Conservation (phyloP, 805 yeast genomes). For the Ogataea saltuana region DNA sequence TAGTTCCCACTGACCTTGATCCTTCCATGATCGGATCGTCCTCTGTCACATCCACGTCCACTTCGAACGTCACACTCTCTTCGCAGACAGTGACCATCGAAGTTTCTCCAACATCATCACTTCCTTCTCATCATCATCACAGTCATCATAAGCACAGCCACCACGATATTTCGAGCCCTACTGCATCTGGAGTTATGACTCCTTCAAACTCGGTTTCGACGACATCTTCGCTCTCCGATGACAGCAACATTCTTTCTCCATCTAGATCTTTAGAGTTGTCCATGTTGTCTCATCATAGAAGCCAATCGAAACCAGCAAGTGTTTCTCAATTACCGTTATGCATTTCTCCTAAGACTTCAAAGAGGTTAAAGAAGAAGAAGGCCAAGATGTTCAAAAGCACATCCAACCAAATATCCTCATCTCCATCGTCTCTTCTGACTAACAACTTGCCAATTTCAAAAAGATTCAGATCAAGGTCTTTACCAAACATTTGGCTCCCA, state of each 20-base stretch:
- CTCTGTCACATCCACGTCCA: constrained; percentile 7
- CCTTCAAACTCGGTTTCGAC: constrained; percentile 7
- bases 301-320: background rate
- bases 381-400: constrained; percentile 19
- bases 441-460: constrained; percentile 24
- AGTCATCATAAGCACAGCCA: constrained; percentile 1
- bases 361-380: constrained; percentile 18
- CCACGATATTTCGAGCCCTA: constrained; percentile 7
- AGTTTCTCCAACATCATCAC: constrained; percentile 12
- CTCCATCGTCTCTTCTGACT: constrained; percentile 8
- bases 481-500: constrained; percentile 37
- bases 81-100: constrained; percentile 16
- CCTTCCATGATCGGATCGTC: constrained; percentile 23
- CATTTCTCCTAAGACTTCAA: constrained; percentile 17
- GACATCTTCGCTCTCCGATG: background rate
- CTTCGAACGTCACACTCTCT: constrained; percentile 18
- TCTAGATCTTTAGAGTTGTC: constrained; percentile 9
- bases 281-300: background rate
- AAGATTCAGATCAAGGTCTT: constrained; percentile 36
- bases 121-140: background rate
- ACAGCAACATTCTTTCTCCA: constrained; percentile 8
- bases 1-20: constrained; percentile 26
- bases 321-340: constrained; percentile 1
- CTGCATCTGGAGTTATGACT: constrained; percentile 7
- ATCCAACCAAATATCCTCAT: constrained; percentile 7